Conservation (phyloP, 805 yeast genomes). For the Candida quercuum region DNA sequence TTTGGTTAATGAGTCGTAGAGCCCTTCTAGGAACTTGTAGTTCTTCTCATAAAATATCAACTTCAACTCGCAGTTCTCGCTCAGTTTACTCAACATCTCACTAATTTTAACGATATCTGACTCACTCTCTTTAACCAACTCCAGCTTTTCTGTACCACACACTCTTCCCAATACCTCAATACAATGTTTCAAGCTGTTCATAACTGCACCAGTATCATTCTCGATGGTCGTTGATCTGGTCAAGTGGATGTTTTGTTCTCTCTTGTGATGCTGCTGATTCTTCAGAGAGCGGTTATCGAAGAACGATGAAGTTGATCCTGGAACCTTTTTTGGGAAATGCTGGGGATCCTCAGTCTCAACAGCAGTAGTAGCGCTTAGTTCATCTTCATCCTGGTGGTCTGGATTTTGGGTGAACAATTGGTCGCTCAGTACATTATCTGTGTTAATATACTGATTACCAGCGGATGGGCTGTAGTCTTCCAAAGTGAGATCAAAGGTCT, state of each 20-base stretch:
- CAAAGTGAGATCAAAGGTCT: constrained; percentile 17
- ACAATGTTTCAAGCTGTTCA: constrained; percentile 1
- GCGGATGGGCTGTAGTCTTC: constrained; percentile 11
- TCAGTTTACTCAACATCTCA: constrained; percentile 7
- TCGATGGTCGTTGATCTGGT: not conserved
- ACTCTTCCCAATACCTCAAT: constrained; percentile 7
- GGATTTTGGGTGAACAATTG: no score
- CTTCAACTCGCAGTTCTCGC: constrained; percentile 16
- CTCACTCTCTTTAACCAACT: not conserved
- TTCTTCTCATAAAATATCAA: constrained; percentile 18
- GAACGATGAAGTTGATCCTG: no score
- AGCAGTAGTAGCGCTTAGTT: constrained; percentile 10
- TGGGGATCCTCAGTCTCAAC: no score
- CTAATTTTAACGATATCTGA: constrained; percentile 5
- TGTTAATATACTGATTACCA: not conserved
- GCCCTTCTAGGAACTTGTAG: constrained; percentile 16
- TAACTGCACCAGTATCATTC: not conserved
- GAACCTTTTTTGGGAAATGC: no score
- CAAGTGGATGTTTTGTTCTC: not conserved
- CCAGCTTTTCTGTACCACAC: constrained; percentile 10
- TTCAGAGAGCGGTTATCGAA: no score
- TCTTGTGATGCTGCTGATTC: not conserved
- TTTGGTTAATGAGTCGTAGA: constrained; percentile 13
- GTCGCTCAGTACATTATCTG: not conserved
- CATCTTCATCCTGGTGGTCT: constrained; percentile 3